These are phyloP conservation scores for Stellera chamaejasme DNA, from an alignment of 345 rosid genomes.

Conservation along the genomic window DNA sequence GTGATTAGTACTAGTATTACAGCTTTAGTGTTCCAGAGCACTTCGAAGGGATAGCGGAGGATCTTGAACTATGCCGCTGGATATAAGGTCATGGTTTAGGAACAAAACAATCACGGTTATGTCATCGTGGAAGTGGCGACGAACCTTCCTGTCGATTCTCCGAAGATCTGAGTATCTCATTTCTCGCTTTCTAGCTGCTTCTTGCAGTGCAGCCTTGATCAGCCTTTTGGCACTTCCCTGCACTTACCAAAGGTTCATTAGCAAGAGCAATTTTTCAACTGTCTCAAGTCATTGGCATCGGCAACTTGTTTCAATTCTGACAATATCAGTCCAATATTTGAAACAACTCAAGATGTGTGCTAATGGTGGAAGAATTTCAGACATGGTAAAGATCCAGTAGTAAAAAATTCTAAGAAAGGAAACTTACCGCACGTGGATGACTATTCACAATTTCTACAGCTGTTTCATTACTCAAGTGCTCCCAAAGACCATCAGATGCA, in stretches of 20 bases:
- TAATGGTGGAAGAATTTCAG: neutral
- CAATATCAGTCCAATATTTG: too few relatives aligned
- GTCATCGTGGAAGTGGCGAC: conserved; percentile 94
- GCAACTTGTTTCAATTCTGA: too few relatives aligned
- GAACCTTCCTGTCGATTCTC: conserved; percentile 81
- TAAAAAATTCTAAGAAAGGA: neutral
- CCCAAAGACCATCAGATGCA: conserved; percentile 99
- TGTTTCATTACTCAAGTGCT: conserved; percentile 74
- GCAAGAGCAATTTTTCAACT: neutral
- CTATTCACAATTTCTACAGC: conserved; percentile 86
- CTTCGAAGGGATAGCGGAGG: conserved; percentile 57
- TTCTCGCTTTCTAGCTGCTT: conserved; percentile 85
- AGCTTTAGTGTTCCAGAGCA: conserved; percentile 44
- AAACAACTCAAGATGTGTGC: too few relatives aligned
- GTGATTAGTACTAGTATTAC: too few relatives aligned
- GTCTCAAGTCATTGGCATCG: too few relatives aligned
- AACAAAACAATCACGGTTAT: conserved; percentile 80
- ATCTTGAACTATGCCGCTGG: conserved; percentile 45
- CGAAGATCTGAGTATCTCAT: conserved; percentile 84
- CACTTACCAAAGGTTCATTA: conserved; percentile 4
- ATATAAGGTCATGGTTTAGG: conserved; percentile 73
- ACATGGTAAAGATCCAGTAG: conserved; percentile 5
- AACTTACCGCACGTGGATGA: conserved; percentile 69
- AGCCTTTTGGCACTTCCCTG: conserved; percentile 93
- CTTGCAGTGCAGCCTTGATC: conserved; percentile 78